Conservation (phyloP, 495 filamentous ascomycete genomes). For the Cercophora sp. region DNA sequence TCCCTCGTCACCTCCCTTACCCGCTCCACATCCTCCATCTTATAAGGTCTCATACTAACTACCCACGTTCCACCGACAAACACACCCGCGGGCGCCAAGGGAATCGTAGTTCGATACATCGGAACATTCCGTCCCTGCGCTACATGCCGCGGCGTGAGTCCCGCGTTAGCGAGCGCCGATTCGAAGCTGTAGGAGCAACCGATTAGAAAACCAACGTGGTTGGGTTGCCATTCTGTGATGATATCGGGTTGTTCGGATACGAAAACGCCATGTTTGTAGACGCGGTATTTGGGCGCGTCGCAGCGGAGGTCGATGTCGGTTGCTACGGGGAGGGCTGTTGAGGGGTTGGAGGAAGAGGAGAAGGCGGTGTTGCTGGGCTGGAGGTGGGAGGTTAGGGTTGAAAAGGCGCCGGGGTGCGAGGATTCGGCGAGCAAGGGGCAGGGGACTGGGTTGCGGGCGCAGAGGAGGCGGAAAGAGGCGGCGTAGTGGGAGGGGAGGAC, state of each 20-base stretch:
- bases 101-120: conserved; percentile 52
- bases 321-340: conserved; percentile 22
- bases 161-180: conserved; percentile 40
- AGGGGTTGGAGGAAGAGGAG: no score
- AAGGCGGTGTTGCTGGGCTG: conserved; percentile 5
- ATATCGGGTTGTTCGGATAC: conserved; percentile 31
- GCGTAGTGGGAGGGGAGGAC: conserved; percentile 50
- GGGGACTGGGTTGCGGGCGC: conserved; percentile 53
- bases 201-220: conserved; percentile 54
- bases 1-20: conserved; percentile 46
- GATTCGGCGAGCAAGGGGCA: conserved; percentile 53
- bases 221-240: conserved; percentile 40
- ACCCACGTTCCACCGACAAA: conserved; percentile 47
- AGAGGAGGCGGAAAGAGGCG: conserved; percentile 49
- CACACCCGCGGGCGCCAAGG: conserved; percentile 48
- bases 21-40: conserved; percentile 36
- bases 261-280: conserved; percentile 42
- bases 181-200: conserved; percentile 58
- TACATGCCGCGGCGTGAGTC: conserved; percentile 44
- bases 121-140: conserved; percentile 37
- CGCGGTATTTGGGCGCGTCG: conserved; percentile 51
- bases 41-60: conserved; percentile 55
- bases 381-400: conserved; percentile 24
- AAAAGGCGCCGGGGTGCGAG: conserved; percentile 16
- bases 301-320: conserved; percentile 45